Evolutionary conservation across 75 land plant species (phyloP).

Genomic region (Picea sitchensis): DNA sequence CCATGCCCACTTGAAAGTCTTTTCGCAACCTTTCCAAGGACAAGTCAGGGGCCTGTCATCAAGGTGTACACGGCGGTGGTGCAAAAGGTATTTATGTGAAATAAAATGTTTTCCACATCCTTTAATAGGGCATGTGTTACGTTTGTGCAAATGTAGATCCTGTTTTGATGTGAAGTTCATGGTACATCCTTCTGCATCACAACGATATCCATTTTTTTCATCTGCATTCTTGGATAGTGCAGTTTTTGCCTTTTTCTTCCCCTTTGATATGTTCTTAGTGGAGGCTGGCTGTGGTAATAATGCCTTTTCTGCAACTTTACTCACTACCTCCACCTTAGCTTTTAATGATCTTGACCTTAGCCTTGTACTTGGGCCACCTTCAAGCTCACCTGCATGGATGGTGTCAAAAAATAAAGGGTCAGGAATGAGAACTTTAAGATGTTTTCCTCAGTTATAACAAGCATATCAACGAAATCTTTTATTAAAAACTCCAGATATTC

Average conservation of each 20-base stretch:
- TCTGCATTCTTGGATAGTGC: conserved; percentile 13
- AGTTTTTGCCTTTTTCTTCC: conserved; percentile 4
- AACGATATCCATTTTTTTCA: conserved; percentile 38
- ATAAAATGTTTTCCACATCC: conserved; percentile 93
- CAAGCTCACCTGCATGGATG: conserved; percentile 11
- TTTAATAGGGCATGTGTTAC: conserved; percentile 75
- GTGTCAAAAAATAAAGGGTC: background rate
- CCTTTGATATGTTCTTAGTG: conserved; percentile 6
- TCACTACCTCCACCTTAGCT: background rate
- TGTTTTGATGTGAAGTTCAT: conserved; percentile 81
- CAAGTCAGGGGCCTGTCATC: conserved; percentile 98
- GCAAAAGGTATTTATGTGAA: conserved; percentile 93
- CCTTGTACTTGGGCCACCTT: conserved; percentile 60
- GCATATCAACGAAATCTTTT: background rate
- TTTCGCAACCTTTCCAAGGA: conserved; percentile 96
- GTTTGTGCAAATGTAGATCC: conserved; percentile 71
- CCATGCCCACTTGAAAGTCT: conserved; percentile 99
- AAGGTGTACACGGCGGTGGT: conserved; percentile 87
- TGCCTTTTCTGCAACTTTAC: conserved; percentile 9
- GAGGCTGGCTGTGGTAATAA: conserved; percentile 9
- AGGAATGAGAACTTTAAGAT: background rate
- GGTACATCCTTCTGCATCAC: conserved; percentile 87
- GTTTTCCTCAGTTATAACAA: background rate
- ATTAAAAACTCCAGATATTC: background rate
- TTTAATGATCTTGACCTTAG: conserved; percentile 35